Base-by-base conservation (phyloP, 345 rosid species). In the Sonneratia alba region DNA sequence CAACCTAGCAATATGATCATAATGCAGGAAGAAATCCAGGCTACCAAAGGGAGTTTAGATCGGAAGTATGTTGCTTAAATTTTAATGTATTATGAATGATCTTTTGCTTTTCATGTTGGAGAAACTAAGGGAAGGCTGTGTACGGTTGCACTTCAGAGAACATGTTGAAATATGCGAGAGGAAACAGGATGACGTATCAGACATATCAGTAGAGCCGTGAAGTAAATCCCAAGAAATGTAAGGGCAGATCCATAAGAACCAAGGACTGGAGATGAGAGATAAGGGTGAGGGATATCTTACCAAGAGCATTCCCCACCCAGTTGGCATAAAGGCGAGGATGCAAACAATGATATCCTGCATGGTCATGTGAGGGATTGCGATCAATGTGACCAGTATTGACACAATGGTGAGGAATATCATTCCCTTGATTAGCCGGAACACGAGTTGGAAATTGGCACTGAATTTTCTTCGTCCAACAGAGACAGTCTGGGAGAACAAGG, bases 301-400 rank as follows among this genome's bases (percentile, higher is more conserved):
- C 95, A 89, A 79, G 64, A 96, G 92, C 96, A 96, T 86, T 42
- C 98, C 99, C 99, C 99, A 96, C 7, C 99, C 98, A 9, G 97
- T 96, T 10, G 98, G 99, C 99, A 91, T 91, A 83, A 96, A 96
- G 74, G 97, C 98, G 70, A 96, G 92, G 76, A 96, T 79, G 83
- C 99, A 92, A 19, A 96, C 94, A 70, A 96, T 64, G 57, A 92
- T 87, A 83, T 96, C 99, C 75, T 79, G 88, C 51, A 87, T 61
- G 22, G 99, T 87, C 99, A 96, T 90, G 79, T 91, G 87, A 24
- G 89, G 89, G 65, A 96, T 86, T 51, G 99, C 91, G 38, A 96
- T 86, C 77, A 92, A 76, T 37, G 82, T 89, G 73, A 89, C 92
- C 74, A 96, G 69, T 71, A 96, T 87, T 47, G 98, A 78, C 19